Percentiles rank a stretch among this genome's conserved stretches.
phyloP scores from a whole-genome alignment of 2,329 filamentous ascomycete genomes.

The Fusarium sp. region DNA sequence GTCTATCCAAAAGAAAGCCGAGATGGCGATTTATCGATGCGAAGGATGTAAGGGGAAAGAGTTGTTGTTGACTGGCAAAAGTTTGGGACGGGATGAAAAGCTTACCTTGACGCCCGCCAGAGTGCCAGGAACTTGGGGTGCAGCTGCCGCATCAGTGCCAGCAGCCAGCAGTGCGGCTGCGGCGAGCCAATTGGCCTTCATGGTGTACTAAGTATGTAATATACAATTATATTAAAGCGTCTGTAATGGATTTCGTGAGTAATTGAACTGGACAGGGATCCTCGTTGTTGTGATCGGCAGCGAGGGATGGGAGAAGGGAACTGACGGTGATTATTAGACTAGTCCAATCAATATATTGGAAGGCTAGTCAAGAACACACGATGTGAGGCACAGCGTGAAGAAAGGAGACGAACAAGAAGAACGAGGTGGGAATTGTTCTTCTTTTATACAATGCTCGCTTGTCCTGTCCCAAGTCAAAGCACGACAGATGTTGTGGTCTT shows the following conservation, averaged over 20 bases:
- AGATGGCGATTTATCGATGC: background rate
- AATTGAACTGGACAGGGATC: background rate
- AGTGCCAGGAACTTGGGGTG: constrained; percentile 15
- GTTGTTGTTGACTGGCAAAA: background rate
- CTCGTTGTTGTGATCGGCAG: background rate
- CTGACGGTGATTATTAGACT: constrained; percentile 1
- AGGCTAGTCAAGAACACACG: constrained; percentile 1
- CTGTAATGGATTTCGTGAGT: background rate
- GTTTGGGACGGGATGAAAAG: background rate
- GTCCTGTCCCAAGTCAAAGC: constrained; percentile 3
- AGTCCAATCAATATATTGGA: constrained; percentile 34
- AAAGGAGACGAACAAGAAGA: background rate
- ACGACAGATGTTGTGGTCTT: constrained; percentile 9
- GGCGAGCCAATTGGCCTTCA: constrained; percentile 51
- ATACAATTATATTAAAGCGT: background rate
- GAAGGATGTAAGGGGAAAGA: background rate
- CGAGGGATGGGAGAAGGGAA: background rate
- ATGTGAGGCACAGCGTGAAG: constrained; percentile 1
- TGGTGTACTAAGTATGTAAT: constrained; percentile 33
- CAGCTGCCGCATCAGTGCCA: constrained; percentile 43
- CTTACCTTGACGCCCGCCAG: constrained; percentile 31
- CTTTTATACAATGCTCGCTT: constrained; percentile 19
- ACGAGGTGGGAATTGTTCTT: background rate
- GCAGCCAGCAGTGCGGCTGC: constrained; percentile 49
- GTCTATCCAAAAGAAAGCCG: background rate